Base-by-base conservation (phyloP, 2,329 filamentous ascomycete species). In the Delphinella strobiligena region DNA sequence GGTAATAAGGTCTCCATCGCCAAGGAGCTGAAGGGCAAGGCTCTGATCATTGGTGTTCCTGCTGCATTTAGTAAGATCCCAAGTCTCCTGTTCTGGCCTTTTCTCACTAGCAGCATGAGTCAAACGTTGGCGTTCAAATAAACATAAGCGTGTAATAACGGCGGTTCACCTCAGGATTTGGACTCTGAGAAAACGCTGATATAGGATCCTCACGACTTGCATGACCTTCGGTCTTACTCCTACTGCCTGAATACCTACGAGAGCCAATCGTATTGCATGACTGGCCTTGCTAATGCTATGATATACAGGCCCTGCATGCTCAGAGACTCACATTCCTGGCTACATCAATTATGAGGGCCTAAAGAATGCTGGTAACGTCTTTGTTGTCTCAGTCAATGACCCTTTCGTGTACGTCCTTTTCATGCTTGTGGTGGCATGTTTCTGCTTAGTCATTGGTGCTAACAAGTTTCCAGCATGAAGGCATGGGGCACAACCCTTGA, bases 371-470 rank as follows among this genome's bases (percentile, higher is more conserved):
- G 88, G 87, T 36, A 71, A 82, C 54, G 83, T 94, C 34, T 93
- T 93, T 54, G 85, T 96, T 31, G 78, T 96, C 41, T 79, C 83
- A 12, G 88, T 95, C 57, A 96, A 96, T 59, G 89, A 96, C 59
- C 76, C 87, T 15, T 95, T 95, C 59, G 88, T 94, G 83, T 93
- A 69, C 34, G 50, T 42, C 15, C 27, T 32, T 14, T 22, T 31
- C 32, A 38, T 18, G 18, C 14, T 16, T 30, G 5, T 22, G 16
- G 24, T 19, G 11, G 2, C 12, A 10, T 31, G n/a, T 5, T 7
- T 12, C 10, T 27, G 31, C 31, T 32, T 10, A n/a, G 19, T 18
- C 8, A 11, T 2, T 22, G 27, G 7, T 27, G 7, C 12, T 27
- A 7, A 7, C 22, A 27, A 27, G 10, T 24, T 36, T 24, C 32